A percentile compares a stretch with the other conserved stretches of the same genome.
Conservation (phyloP, 306 rosid genomes). For the Cyamopsis tetragonoloba region DNA sequence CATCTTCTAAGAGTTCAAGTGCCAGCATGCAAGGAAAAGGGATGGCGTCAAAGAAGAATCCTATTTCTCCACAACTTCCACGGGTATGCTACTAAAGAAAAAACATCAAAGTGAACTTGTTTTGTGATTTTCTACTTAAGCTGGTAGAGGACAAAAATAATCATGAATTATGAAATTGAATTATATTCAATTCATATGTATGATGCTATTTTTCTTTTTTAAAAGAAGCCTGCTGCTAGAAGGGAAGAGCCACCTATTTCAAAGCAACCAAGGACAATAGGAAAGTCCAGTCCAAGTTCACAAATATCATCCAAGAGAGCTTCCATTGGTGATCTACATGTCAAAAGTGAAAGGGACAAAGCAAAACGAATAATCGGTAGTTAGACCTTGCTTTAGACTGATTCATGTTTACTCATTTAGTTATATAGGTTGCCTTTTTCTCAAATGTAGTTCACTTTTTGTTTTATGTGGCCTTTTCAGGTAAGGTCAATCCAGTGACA, state of each 20-base stretch:
- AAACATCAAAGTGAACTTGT: not conserved
- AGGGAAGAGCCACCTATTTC: slow-evolving; percentile 34
- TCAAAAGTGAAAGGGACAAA: slow-evolving; percentile 39
- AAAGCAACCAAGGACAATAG: slow-evolving; percentile 44
- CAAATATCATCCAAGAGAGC: slow-evolving; percentile 47
- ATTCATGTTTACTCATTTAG: not conserved
- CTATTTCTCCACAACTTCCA: slow-evolving; percentile 31
- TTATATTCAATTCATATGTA: not conserved
- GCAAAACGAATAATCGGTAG: slow-evolving; percentile 42
- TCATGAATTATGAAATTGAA: not conserved
- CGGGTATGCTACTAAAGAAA: slow-evolving; percentile 39
- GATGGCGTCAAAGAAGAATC: slow-evolving; percentile 40
- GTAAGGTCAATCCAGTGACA: slow-evolving; percentile 33
- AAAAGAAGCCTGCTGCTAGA: slow-evolving; percentile 33
- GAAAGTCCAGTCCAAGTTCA: slow-evolving; percentile 48
- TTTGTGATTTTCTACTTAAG: not conserved
- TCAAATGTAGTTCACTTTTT: slow-evolving; percentile 2
- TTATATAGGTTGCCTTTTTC: not conserved
- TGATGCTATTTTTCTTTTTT: slow-evolving; percentile 17
- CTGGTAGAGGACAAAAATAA: not conserved
- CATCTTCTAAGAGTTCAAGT: slow-evolving; percentile 42
- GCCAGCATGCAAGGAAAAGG: slow-evolving; percentile 41
- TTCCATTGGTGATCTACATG: slow-evolving; percentile 40
- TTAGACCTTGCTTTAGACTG: slow-evolving; percentile 12
- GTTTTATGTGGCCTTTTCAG: slow-evolving; percentile 34